A percentile compares a stretch with the other conserved stretches of the same genome.
phyloP scores from a whole-genome alignment of 176 grass and related monocot species.

The Panicum miliaceum region DNA sequence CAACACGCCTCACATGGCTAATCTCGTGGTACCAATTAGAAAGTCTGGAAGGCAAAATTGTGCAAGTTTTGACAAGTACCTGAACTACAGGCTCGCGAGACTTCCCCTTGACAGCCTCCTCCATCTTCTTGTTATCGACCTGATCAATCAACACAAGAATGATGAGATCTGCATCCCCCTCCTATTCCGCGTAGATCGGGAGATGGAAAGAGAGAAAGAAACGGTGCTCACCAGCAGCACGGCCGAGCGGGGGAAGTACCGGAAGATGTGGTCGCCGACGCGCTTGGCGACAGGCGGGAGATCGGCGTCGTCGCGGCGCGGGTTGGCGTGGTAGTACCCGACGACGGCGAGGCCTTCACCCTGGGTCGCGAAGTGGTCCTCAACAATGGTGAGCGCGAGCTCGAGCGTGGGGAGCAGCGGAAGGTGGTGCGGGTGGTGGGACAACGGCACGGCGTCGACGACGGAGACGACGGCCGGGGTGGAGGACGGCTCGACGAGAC shows the following conservation, averaged over 20 bases:
- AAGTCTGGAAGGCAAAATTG: neutral
- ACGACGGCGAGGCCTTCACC: conserved; percentile 63
- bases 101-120: conserved; percentile 58
- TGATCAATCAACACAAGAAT: conserved; percentile 37
- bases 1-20: too few species aligned
- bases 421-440: conserved; percentile 80
- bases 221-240: conserved; percentile 66
- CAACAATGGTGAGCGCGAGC: conserved; percentile 85
- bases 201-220: neutral
- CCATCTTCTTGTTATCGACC: conserved; percentile 88
- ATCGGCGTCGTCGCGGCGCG: conserved; percentile 66
- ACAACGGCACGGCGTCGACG: conserved; percentile 74
- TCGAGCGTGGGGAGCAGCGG: conserved; percentile 91
- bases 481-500: conserved; percentile 38
- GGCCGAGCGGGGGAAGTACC: conserved; percentile 85
- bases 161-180: conserved; percentile 7
- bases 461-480: conserved; percentile 60
- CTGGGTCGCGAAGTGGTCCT: conserved; percentile 72
- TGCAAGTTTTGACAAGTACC: conserved; percentile 47
- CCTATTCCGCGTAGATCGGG: neutral
- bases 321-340: conserved; percentile 98
- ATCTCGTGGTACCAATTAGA: neutral
- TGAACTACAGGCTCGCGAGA: conserved; percentile 55
- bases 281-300: conserved; percentile 79
- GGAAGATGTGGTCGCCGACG: conserved; percentile 94